Evolutionary conservation across 805 yeast species (phyloP).

Genomic region (Yamadazyma kitorensis): DNA sequence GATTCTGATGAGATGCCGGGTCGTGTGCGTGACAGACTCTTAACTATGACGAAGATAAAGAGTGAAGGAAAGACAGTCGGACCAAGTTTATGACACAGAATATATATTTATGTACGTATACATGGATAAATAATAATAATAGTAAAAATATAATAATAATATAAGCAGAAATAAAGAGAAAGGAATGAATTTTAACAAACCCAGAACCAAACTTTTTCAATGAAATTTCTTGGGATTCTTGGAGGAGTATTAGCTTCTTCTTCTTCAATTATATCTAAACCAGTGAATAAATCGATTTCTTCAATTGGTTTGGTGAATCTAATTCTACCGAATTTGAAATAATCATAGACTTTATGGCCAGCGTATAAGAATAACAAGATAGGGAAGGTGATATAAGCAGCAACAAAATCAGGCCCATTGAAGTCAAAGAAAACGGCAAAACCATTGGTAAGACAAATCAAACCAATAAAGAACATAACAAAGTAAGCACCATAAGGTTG

Average conservation of each 20-base stretch:
- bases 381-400: constrained; percentile 70
- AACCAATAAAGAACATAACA: constrained; percentile 44
- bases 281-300: constrained; percentile 59
- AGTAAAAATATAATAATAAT: not conserved
- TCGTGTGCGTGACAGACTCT: too few species aligned
- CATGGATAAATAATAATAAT: too few species aligned
- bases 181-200: constrained; percentile 15
- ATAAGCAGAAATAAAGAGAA: not conserved
- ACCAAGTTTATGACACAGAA: too few species aligned
- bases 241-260: constrained; percentile 41
- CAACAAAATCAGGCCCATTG: constrained; percentile 57
- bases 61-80: too few species aligned
- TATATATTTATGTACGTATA: too few species aligned
- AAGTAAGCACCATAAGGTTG: constrained; percentile 61
- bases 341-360: constrained; percentile 54
- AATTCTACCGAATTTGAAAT: constrained; percentile 21
- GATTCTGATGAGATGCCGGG: too few species aligned
- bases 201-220: constrained; percentile 51
- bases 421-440: constrained; percentile 64
- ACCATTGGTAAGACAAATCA: constrained; percentile 70
- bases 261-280: constrained; percentile 58
- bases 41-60: too few species aligned
- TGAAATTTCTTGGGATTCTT: constrained; percentile 36
- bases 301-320: constrained; percentile 49
- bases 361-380: constrained; percentile 50